A percentile compares a stretch with the other conserved stretches of the same genome.
Evolutionary conservation across 1,139 yeast genomes (phyloP).

Genomic region (Meyerozyma elateridarum): DNA sequence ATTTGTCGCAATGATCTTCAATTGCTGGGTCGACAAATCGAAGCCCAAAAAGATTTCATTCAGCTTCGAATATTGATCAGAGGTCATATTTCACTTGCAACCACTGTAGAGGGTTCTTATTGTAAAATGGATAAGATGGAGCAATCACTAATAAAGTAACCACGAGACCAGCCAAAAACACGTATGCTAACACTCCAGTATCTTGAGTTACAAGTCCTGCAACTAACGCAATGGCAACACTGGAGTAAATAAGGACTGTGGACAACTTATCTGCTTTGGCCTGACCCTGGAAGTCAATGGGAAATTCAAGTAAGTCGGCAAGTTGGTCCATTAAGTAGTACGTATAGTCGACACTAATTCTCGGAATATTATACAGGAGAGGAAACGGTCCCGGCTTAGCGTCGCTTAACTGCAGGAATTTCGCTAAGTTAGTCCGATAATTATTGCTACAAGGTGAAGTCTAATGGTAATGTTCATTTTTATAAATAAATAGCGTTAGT

Average conservation of each 20-base stretch:
- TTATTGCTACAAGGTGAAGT: no score
- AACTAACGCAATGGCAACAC: conserved; percentile 32
- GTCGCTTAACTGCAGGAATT: no score
- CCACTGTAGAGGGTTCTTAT: conserved; percentile 42
- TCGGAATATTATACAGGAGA: conserved; percentile 3
- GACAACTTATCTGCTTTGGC: conserved; percentile 22
- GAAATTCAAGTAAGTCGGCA: conserved; percentile 38
- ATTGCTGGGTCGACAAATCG: conserved; percentile 86
- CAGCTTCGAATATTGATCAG: conserved; percentile 9
- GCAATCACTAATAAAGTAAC: conserved; percentile 36
- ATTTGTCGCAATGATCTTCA: conserved; percentile 69
- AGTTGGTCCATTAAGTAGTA: conserved; percentile 10
- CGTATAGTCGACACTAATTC: conserved; percentile 2
- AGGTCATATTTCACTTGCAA: conserved; percentile 24
- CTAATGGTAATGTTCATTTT: background rate
- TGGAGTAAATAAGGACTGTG: conserved; percentile 15
- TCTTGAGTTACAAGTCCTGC: conserved; percentile 44
- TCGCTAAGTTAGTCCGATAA: no score
- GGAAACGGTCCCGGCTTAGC: conserved; percentile 2
- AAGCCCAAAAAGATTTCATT: conserved; percentile 57
- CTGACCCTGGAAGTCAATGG: conserved; percentile 64
- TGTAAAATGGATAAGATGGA: conserved; percentile 56
- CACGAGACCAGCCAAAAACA: conserved; percentile 32
- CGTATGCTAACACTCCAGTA: conserved; percentile 29
- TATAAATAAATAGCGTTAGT: conserved; percentile 1